Evolutionary conservation across 768 basidiomycete genomes (phyloP), one percentile per base, ranked within the genome.

Genomic region (Termitomyces sp.): DNA sequence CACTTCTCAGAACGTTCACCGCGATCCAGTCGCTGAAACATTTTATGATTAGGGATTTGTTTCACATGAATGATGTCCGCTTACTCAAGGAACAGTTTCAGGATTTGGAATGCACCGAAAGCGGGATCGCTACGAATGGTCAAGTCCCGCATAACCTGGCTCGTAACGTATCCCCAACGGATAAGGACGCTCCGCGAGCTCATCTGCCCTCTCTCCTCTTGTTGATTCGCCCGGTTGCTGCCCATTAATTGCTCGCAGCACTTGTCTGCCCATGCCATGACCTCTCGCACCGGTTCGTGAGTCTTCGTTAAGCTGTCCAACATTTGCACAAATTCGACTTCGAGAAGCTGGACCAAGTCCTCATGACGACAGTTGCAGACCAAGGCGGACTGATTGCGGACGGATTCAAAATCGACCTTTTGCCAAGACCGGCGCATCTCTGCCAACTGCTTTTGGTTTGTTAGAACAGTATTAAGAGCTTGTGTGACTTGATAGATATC

Each of bases 341-440:
- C 92, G 50, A 95, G 73, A 50, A 93, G 79, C 65, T 93, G 91
- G 44, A 91, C 83, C 52, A 95, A 80, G 66, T 93, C 91, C 72
- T 93, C 93, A 64, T 93, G 91, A 51, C 93, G 88, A 70, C 93
- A 94, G 68, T 94, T 93, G 81, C 92, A 93, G 31, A 94, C 93
- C 66, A 95, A 76, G 18, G 93, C 93, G n/a, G 90, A 91, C 68
- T 95, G 93, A 67, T 95, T 94, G 61, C 92, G 84, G 57, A 95
- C 91, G 31, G 90, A 91, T 70, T 94, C 91, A 64, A 95, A 94
- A 69, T 95, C 91, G 46, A 95, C 84, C 71, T 89, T 90, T 61
- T 82, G 78, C 92, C 93, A 95, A 24, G 93, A 91, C 57, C 87
- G 81, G 51, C 88, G 87, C 91, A 95, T 93, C 62, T 94, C 92